Evolutionary conservation across 2,329 filamentous ascomycete species (phyloP).

Genomic region (Verticillium nubilum): DNA sequence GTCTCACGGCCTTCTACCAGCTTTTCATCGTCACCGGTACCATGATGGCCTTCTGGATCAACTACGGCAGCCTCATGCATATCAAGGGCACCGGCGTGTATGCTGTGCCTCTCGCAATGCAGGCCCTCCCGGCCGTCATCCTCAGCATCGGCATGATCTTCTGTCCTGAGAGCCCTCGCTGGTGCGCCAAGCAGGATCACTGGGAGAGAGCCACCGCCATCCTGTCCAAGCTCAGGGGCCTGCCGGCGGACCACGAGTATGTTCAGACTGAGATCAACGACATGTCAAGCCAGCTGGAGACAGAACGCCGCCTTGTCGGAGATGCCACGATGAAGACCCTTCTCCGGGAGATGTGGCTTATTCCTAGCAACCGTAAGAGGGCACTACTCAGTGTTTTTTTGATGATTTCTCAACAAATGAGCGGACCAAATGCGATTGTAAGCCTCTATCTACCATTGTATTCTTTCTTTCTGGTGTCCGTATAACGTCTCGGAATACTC

Average conservation of each 20-base stretch:
- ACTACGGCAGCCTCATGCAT: constrained; percentile 46
- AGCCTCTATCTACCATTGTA: constrained; percentile 20
- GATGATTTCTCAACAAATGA: constrained; percentile 70
- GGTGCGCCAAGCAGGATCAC: constrained; percentile 61
- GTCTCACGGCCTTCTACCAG: constrained; percentile 45
- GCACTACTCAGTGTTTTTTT: constrained; percentile 55
- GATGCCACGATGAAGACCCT: constrained; percentile 50
- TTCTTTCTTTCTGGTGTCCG: not conserved
- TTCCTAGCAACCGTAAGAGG: constrained; percentile 57
- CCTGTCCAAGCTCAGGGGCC: constrained; percentile 44
- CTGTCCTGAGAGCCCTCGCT: constrained; percentile 59
- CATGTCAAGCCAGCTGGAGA: constrained; percentile 56
- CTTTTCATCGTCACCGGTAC: constrained; percentile 41
- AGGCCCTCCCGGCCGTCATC: constrained; percentile 51
- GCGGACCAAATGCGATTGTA: constrained; percentile 47
- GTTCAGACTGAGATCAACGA: constrained; percentile 27
- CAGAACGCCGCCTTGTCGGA: constrained; percentile 53
- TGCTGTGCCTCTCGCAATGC: constrained; percentile 58
- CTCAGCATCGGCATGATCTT: constrained; percentile 56
- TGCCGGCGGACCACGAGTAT: constrained; percentile 30
- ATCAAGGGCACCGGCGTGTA: constrained; percentile 43
- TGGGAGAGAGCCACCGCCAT: constrained; percentile 58
- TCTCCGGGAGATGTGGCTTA: constrained; percentile 58
- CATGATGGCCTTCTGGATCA: constrained; percentile 45
- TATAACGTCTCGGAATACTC: no score